Evolutionary conservation across 306 rosid species (phyloP), one percentile per base, ranked within the genome.

Genomic region (Ziziphus jujuba): DNA sequence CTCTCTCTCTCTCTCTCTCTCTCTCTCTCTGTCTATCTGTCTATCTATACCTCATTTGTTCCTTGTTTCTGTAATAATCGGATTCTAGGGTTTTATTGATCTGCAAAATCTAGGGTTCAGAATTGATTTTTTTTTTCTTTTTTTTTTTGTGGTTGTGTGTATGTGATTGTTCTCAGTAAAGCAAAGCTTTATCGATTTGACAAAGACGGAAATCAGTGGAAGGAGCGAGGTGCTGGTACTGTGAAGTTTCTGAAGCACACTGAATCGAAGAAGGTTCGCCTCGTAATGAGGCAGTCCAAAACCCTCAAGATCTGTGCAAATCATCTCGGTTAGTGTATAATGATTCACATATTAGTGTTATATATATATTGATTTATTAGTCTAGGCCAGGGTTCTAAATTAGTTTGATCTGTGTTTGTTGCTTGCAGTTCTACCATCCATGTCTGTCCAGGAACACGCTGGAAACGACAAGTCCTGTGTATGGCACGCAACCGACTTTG

Each of bases 391-490:
- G 59, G 54, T 24, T 49, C 67, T 65, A 48, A 53, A 3, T 33
- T 51, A 61, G 20, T 9, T 25, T 61, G 19, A 1, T 49, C 60
- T 23, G 59, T 20, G 49, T 4, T 33, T n/a, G 1, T 7, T 34
- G 15, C 5, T 44, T 77, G 76, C 79, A 95, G 99, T 95, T 73
- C 2, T 88, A 17, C 69, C 95, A 15, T 75, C 89, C 17, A 90
- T 90, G 96, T 14, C 77, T 6, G 99, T 90, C 44, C 95, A 87
- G 71, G 97, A 95, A 75, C 99, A 95, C 73, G 96, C 96, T 59
- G 99, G 99, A 20, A 95, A 90, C 62, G 97, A 95, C 50, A 95
- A 95, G 63, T 95, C 92, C 0, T 95, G 92, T 36, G 99, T 95
- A 47, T 90, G 99, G 99, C 99, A 95, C 56, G 99, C 99, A 0